phyloP scores from a whole-genome alignment of 352 stramenopile genomes.

The Globisporangium abappressorium region DNA sequence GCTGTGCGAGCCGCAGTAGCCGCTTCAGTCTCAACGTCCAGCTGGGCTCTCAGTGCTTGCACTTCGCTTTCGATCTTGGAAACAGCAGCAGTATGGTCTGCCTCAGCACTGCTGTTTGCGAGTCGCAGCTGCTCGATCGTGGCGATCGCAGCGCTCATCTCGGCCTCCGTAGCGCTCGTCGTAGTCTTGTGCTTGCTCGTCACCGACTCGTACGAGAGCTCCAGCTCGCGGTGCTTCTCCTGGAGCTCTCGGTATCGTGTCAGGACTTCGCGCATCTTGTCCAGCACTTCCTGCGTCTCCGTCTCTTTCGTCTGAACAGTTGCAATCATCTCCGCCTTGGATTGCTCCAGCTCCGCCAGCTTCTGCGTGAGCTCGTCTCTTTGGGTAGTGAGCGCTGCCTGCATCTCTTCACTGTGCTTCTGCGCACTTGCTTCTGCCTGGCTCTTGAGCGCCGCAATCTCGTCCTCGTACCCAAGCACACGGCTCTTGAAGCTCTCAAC shows the following conservation, averaged over 20 bases:
- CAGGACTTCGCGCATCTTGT: slow-evolving; percentile 24
- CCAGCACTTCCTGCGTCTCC: slow-evolving; percentile 24
- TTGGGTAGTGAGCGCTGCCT: slow-evolving; percentile 11
- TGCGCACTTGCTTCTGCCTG: slow-evolving; percentile 21
- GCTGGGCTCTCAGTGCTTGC: slow-evolving; percentile 27
- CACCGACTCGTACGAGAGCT: slow-evolving; percentile 11
- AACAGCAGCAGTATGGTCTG: slow-evolving; percentile 20
- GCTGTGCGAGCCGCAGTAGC: slow-evolving; percentile 43
- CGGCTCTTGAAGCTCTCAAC: slow-evolving; percentile 33
- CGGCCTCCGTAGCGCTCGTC: neutral
- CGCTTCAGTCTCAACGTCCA: slow-evolving; percentile 50
- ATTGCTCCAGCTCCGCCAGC: slow-evolving; percentile 25
- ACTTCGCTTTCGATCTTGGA: slow-evolving; percentile 29
- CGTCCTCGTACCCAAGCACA: slow-evolving; percentile 27
- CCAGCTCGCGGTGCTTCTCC: slow-evolving; percentile 21
- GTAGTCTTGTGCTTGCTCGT: slow-evolving; percentile 9
- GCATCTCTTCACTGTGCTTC: slow-evolving; percentile 24
- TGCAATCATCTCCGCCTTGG: slow-evolving; percentile 16
- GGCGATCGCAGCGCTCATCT: slow-evolving; percentile 31
- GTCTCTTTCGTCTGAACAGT: slow-evolving; percentile 26
- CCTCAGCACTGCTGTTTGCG: slow-evolving; percentile 15
- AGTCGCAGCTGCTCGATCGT: slow-evolving; percentile 34
- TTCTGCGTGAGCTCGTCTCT: slow-evolving; percentile 22
- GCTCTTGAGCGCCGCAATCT: slow-evolving; percentile 18
- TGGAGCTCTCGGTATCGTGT: slow-evolving; percentile 32